Percentiles rank a stretch among this genome's conserved stretches.
phyloP scores from a whole-genome alignment of 1,284 basidiomycete genomes.

The Inonotus obliquus region DNA sequence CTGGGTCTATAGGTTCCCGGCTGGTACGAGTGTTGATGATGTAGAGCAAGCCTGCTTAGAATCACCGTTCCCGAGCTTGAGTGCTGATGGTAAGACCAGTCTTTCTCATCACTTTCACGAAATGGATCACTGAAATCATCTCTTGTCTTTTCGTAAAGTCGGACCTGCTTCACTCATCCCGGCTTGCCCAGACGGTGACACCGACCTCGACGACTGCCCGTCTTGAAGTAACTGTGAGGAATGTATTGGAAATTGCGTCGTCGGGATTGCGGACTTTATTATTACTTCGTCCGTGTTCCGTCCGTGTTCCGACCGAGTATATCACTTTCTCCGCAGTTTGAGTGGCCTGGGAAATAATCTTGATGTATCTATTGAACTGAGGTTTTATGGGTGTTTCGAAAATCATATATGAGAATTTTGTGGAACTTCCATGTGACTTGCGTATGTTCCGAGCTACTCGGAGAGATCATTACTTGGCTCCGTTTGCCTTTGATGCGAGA shows the following conservation, averaged over 20 bases:
- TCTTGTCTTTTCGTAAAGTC: background rate
- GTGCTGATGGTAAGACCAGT: constrained; percentile 12
- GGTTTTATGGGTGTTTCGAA: background rate
- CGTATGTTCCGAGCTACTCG: no score
- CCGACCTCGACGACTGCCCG: constrained; percentile 16
- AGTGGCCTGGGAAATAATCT: background rate
- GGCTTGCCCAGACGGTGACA: constrained; percentile 14
- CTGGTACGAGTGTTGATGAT: constrained; percentile 9
- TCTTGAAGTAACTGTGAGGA: constrained; percentile 4
- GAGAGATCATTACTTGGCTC: no score
- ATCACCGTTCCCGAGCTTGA: constrained; percentile 14
- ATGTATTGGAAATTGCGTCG: background rate
- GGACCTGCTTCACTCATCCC: constrained; percentile 15
- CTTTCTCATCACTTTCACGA: background rate
- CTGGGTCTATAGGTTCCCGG: constrained; percentile 2
- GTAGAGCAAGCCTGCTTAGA: constrained; percentile 12
- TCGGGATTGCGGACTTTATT: background rate
- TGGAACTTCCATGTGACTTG: no score
- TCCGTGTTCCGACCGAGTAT: background rate
- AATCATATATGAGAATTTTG: background rate
- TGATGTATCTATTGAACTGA: background rate
- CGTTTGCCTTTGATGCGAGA: no score
- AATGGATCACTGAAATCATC: background rate
- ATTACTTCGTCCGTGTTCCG: background rate
- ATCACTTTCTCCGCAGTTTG: no score